Conservation (phyloP, 2,329 filamentous ascomycete genomes). For the Phyllachora maydis region DNA sequence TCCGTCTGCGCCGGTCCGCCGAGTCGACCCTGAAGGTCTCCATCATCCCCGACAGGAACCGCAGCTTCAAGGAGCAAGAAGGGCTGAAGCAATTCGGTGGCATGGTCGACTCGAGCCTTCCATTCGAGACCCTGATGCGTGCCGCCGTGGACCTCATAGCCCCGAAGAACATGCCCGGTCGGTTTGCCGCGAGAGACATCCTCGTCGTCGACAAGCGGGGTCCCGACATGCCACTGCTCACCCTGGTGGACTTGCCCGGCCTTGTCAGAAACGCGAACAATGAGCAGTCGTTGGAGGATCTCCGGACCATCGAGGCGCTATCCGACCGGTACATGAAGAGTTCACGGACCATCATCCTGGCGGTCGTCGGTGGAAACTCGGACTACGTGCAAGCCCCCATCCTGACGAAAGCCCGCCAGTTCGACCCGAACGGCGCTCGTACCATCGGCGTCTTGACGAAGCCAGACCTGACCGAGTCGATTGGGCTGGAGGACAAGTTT, state of each 20-base stretch:
- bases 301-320: conserved; percentile 26
- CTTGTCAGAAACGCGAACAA: conserved; percentile 31
- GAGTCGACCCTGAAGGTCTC: conserved; percentile 23
- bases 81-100: conserved; percentile 25
- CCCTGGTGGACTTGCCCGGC: conserved; percentile 39
- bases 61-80: conserved; percentile 23
- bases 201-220: conserved; percentile 37
- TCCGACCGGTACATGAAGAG: conserved; percentile 34
- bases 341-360: conserved; percentile 30
- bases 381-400: conserved; percentile 32
- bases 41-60: conserved; percentile 30
- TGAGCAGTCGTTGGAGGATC: conserved; percentile 29
- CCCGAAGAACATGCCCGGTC: conserved; percentile 24
- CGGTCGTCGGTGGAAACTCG: conserved; percentile 32
- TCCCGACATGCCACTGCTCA: conserved; percentile 36
- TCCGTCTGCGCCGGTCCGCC: conserved; percentile 27
- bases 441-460: conserved; percentile 31
- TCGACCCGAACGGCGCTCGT: conserved; percentile 24
- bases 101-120: conserved; percentile 18
- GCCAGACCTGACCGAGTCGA: conserved; percentile 28
- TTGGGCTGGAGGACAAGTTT: conserved; percentile 30
- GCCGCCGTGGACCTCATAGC: conserved; percentile 28
- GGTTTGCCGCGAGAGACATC: conserved; percentile 29
- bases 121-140: conserved; percentile 28
- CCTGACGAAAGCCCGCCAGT: conserved; percentile 25